Conservation (phyloP, 2,329 filamentous ascomycete species). For the Penicillium sp. region DNA sequence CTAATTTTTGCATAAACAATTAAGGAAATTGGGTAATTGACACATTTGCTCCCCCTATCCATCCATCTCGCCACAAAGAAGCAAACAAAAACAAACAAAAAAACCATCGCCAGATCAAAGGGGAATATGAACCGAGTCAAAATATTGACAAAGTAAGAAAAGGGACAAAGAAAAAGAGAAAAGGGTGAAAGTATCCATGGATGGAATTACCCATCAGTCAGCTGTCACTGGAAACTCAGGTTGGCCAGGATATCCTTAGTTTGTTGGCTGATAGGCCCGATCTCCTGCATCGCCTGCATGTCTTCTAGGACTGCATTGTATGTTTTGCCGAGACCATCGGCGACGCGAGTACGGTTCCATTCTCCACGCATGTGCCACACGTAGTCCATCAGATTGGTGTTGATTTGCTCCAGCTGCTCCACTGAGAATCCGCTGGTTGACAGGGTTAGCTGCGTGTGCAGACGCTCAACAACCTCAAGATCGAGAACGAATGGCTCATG, state of each 20-base stretch:
- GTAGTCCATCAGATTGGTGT: slow-evolving; percentile 83
- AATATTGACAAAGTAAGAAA: slow-evolving; percentile 20
- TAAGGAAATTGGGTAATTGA: slow-evolving; percentile 8
- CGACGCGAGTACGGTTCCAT: slow-evolving; percentile 79
- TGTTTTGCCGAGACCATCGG: slow-evolving; percentile 60
- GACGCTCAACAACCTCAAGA: slow-evolving; percentile 52
- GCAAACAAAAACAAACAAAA: not conserved
- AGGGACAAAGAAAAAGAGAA: slow-evolving; percentile 11
- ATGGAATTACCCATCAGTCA: not conserved
- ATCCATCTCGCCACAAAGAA: slow-evolving; percentile 7
- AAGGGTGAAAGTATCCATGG: not conserved
- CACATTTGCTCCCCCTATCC: slow-evolving; percentile 7
- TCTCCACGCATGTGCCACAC: slow-evolving; percentile 78
- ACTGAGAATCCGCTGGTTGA: slow-evolving; percentile 77
- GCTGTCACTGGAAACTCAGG: slow-evolving; percentile 18
- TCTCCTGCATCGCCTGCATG: slow-evolving; percentile 57
- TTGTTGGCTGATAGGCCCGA: slow-evolving; percentile 37
- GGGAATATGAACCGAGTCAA: slow-evolving; percentile 11
- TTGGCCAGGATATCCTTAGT: slow-evolving; percentile 34
- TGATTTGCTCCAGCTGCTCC: slow-evolving; percentile 93
- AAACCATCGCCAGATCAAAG: slow-evolving; percentile 8
- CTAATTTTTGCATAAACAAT: slow-evolving; percentile 7
- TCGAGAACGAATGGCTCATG: slow-evolving; percentile 45
- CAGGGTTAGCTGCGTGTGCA: slow-evolving; percentile 64
- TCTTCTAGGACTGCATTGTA: slow-evolving; percentile 68